Conservation (phyloP, 2,329 filamentous ascomycete species). For the Ophiostoma angusticollis region DNA sequence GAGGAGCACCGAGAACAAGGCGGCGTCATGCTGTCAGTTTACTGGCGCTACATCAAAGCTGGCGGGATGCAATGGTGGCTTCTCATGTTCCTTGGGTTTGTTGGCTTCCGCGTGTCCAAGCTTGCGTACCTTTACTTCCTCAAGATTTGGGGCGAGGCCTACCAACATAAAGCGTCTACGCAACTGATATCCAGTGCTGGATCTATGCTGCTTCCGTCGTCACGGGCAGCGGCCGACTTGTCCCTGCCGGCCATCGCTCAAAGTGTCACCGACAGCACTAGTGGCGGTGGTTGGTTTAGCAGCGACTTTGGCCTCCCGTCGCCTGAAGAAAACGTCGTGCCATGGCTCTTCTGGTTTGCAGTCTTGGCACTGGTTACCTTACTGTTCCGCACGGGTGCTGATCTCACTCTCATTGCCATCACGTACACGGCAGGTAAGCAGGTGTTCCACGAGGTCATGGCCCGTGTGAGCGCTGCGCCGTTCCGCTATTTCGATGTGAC, state of each 20-base stretch:
- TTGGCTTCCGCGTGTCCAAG: slow-evolving; percentile 49
- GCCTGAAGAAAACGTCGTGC: slow-evolving; percentile 51
- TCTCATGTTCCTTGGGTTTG: slow-evolving; percentile 48
- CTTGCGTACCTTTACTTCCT: slow-evolving; percentile 67
- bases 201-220: slow-evolving; percentile 4
- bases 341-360: slow-evolving; percentile 64
- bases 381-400: slow-evolving; percentile 45
- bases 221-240: background rate
- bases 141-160: slow-evolving; percentile 77
- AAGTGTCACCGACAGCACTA: background rate
- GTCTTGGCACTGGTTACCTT: slow-evolving; percentile 50
- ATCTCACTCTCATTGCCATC: slow-evolving; percentile 60
- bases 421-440: slow-evolving; percentile 64
- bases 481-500: slow-evolving; percentile 90
- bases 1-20: slow-evolving; percentile 65
- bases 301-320: slow-evolving; percentile 41
- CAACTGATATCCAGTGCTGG: slow-evolving; percentile 4
- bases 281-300: slow-evolving; percentile 17
- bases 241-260: background rate
- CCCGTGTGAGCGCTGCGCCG: slow-evolving; percentile 61
- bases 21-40: slow-evolving; percentile 61
- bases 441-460: slow-evolving; percentile 62
- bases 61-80: slow-evolving; percentile 65
- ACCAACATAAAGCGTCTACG: slow-evolving; percentile 27
- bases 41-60: slow-evolving; percentile 76